Evolutionary conservation across 805 yeast species (phyloP).

Genomic region (Kregervanrija pseudodelftensis): DNA sequence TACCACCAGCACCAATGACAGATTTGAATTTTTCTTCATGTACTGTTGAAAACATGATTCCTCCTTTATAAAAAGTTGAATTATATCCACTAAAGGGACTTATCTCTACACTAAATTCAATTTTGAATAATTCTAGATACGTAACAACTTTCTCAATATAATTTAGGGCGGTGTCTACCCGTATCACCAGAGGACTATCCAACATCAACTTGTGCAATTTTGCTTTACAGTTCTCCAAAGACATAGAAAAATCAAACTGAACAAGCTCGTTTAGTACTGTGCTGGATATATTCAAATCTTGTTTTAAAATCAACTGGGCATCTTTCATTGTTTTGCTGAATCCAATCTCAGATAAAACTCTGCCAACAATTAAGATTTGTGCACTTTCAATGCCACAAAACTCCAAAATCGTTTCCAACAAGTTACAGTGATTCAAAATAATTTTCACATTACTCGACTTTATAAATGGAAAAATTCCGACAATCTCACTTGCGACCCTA

Average conservation of each 20-base stretch:
- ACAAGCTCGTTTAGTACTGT: constrained; percentile 79
- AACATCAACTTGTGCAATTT: constrained; percentile 65
- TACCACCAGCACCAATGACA: constrained; percentile 85
- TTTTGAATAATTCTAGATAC: constrained; percentile 51
- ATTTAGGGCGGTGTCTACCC: constrained; percentile 54
- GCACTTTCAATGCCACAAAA: constrained; percentile 76
- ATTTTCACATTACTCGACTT: constrained; percentile 48
- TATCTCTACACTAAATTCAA: constrained; percentile 41
- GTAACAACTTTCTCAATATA: constrained; percentile 56
- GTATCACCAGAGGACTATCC: constrained; percentile 57
- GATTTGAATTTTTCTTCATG: constrained; percentile 48
- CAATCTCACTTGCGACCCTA: constrained; percentile 71
- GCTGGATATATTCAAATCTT: constrained; percentile 69
- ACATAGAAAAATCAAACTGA: constrained; percentile 67
- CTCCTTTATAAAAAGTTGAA: constrained; percentile 67
- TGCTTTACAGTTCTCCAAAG: constrained; percentile 55
- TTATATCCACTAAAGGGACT: constrained; percentile 85
- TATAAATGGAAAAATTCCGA: constrained; percentile 61
- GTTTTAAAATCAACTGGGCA: constrained; percentile 39
- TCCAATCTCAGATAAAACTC: constrained; percentile 70
- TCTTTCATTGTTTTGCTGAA: constrained; percentile 59
- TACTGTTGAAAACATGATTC: constrained; percentile 84
- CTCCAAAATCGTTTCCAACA: constrained; percentile 69
- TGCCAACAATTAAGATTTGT: constrained; percentile 60
- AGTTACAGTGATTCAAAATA: constrained; percentile 73